A percentile compares a stretch with the other conserved stretches of the same genome.
These are phyloP conservation scores for Gremmenia infestans DNA, from an alignment of 2,329 filamentous ascomycete genomes.

Conservation along the genomic window DNA sequence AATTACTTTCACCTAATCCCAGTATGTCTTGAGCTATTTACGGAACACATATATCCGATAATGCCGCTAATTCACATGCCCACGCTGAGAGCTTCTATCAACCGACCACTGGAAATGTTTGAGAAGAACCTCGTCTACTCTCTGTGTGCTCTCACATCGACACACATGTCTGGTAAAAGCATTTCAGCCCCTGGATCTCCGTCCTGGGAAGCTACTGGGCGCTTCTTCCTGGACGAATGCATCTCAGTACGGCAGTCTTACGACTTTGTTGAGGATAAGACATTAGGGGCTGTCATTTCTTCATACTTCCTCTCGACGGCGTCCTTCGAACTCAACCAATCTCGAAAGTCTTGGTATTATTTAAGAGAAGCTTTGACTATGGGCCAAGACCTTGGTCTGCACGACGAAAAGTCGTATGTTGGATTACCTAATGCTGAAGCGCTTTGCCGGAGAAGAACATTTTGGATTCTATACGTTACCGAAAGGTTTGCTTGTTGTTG, in stretches of 20 bases:
- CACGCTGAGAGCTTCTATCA: constrained; percentile 45
- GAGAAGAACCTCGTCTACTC: constrained; percentile 48
- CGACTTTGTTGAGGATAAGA: constrained; percentile 53
- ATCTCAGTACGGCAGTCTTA: constrained; percentile 50
- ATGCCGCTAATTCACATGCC: constrained; percentile 58
- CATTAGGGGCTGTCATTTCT: constrained; percentile 52
- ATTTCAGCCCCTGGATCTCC: constrained; percentile 35
- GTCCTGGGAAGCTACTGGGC: constrained; percentile 46
- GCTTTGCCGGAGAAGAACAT: constrained; percentile 50
- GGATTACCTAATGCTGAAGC: constrained; percentile 44
- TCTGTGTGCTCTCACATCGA: constrained; percentile 52
- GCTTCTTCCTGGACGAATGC: constrained; percentile 54
- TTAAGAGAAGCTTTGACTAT: constrained; percentile 56
- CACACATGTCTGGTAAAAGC: constrained; percentile 43
- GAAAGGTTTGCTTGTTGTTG: constrained; percentile 42
- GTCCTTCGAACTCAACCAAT: constrained; percentile 57
- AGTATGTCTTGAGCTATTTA: constrained; percentile 57
- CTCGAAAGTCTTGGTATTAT: constrained; percentile 55
- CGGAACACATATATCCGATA: constrained; percentile 58
- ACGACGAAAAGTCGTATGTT: constrained; percentile 52
- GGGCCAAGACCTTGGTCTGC: constrained; percentile 53
- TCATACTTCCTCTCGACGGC: constrained; percentile 58
- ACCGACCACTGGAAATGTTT: constrained; percentile 34
- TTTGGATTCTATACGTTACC: constrained; percentile 59
- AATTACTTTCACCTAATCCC: constrained; percentile 45